Evolutionary conservation across 1,284 basidiomycete genomes (phyloP).

Genomic region (Heliocybe sulcata): DNA sequence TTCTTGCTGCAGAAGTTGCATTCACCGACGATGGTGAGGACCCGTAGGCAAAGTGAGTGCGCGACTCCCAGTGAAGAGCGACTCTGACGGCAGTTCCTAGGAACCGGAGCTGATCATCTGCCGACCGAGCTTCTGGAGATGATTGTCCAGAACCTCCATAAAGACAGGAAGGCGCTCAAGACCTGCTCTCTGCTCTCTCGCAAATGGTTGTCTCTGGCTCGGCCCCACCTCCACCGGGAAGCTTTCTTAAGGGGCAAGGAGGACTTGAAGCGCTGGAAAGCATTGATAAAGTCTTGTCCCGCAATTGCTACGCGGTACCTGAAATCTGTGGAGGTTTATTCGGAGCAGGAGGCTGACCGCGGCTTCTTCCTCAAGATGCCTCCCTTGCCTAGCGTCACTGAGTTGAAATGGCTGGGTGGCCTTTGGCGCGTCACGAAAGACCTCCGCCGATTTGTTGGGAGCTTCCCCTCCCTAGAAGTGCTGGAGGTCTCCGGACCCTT

Average conservation of each 20-base stretch:
- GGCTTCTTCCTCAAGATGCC: background rate
- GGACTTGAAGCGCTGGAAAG: background rate
- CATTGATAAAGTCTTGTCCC: background rate
- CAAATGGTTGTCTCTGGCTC: background rate
- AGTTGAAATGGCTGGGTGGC: background rate
- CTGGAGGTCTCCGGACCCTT: background rate
- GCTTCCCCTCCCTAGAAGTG: background rate
- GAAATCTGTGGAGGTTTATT: background rate
- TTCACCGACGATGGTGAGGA: background rate
- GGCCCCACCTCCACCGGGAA: background rate
- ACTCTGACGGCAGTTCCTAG: background rate
- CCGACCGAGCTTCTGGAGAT: background rate
- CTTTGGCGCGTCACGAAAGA: background rate
- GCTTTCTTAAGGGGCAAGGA: background rate
- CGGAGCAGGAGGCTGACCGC: background rate
- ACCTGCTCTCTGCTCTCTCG: background rate
- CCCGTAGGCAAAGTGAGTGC: background rate
- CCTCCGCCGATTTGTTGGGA: background rate
- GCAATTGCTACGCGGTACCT: background rate
- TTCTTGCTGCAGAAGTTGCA: no score
- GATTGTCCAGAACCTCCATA: background rate
- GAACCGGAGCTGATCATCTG: background rate
- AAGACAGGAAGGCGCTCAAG: background rate
- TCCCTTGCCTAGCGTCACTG: background rate
- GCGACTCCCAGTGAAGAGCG: background rate